Evolutionary conservation across 2,329 filamentous ascomycete genomes (phyloP), one percentile per base, ranked within the genome.

Genomic region (Xylariales sp.): DNA sequence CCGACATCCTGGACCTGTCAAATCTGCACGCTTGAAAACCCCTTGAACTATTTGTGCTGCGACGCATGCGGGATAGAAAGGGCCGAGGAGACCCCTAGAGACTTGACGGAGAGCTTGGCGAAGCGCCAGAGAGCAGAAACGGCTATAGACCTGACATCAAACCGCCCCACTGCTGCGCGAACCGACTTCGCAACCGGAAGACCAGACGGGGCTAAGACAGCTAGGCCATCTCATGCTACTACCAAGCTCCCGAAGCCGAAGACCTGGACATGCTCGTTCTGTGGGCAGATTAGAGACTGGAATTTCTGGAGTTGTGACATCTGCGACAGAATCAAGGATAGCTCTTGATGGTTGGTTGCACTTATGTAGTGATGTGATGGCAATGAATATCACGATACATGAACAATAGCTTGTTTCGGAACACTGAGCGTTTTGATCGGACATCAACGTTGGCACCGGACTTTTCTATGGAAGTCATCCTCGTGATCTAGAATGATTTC

Each of bases 11-110:
- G 79, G 79, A 64, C 62, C 8, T 83, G 79, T 50, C 54, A 58
- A 15, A 56, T 69, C 10, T 83, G 79, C 52, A 83, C 79, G 1
- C 60, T 82, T 16, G 65, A 71, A 42, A 83, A 83, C 49, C 70
- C 71, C 1, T 44, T 57, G 7, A 60, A 49, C n/a, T 76, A 63
- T 46, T 60, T 76, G 19, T 70, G 62, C 49, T 83, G 79, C 52
- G 76, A 78, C 46, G 78, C 73, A 4, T 83, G 79, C 50, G 70
- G 69, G 8, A 59, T 56, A 8, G 65, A 74, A 52, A 63, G 69
- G 40, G 55, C 58, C 9, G 56, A 53, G 16, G 52, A 59, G n/a
- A 51, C 54, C 15, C 59, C 48, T 5, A 46, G 48, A 24, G 40
- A 43, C 20, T 40, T 51, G 18, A 42, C 44, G 31, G 45, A 40